phyloP scores from a whole-genome alignment of 1,139 yeast genomes.

The Yamadazyma diddensiae region DNA sequence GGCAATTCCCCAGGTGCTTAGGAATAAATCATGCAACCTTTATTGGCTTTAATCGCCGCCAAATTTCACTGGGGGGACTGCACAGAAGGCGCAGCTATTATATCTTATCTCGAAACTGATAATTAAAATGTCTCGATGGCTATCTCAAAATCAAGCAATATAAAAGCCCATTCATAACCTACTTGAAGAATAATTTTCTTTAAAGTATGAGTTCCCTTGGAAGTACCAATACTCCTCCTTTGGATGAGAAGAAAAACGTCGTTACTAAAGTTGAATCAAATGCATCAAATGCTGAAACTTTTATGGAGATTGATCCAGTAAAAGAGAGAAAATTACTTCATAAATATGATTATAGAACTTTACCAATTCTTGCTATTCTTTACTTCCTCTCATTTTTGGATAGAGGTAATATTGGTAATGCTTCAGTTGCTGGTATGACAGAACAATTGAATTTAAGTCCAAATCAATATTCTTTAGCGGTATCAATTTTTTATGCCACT shows the following conservation, averaged over 20 bases:
- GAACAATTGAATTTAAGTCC: conserved; percentile 16
- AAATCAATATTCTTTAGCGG: conserved; percentile 18
- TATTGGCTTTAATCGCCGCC: too few relatives aligned
- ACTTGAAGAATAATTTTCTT: too few relatives aligned
- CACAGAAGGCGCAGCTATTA: too few relatives aligned
- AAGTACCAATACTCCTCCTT: not conserved
- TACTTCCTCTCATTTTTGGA: conserved; percentile 25
- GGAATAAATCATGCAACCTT: too few relatives aligned
- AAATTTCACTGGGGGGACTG: too few relatives aligned
- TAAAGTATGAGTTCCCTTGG: not conserved
- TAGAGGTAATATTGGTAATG: conserved; percentile 25
- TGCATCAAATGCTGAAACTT: conserved; percentile 1
- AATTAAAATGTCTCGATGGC: too few relatives aligned
- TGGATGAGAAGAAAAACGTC: conserved; percentile 2
- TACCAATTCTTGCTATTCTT: conserved; percentile 18
- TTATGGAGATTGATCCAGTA: conserved; percentile 5
- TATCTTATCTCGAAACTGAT: too few relatives aligned
- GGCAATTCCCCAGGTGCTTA: too few relatives aligned
- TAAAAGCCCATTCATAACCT: too few relatives aligned
- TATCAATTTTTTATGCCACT: conserved; percentile 19
- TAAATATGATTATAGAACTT: conserved; percentile 16
- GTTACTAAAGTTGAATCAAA: conserved; percentile 1
- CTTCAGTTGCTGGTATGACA: conserved; percentile 21
- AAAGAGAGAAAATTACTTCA: conserved; percentile 6
- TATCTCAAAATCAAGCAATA: too few relatives aligned